Base-by-base conservation (phyloP, 805 yeast genomes). In the Saturnispora gosingensis region DNA sequence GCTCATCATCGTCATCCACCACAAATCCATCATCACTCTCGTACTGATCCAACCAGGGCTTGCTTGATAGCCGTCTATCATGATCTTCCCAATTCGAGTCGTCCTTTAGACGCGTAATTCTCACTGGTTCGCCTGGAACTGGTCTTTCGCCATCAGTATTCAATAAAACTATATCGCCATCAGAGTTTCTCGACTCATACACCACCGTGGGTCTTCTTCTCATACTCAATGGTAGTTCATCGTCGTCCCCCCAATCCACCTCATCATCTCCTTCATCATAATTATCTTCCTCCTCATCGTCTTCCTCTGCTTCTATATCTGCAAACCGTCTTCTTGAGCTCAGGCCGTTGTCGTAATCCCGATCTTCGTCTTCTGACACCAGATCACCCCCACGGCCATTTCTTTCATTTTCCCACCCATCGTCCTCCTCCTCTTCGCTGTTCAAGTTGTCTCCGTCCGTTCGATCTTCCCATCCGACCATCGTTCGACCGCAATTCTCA, bases 401-500 rank as follows among this genome's bases (percentile, higher is more conserved):
- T 15, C 42, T 47, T 25, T 20, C 40, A 8, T 43, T 36, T 7
- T 47, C 50, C 30, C 43, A 35, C 5, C 30, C 40, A 18, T 13
- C 34, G 34, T 48, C 56, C 22, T 50, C 56, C 20, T 42, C 52
- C 3, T 49, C 54, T 15, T 51, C 55, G 13, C 27, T 45, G 45
- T 46, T 51, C 22, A 53, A 46, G 22, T 54, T 50, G 49, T 52
- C 52, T 11, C 50, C 56, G 38, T 58, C 58, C 9, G 35, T 39
- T 44, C 58, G 40, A 30, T 45, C 46, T 30, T 55, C 52, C 56
- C 58, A 56, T 9, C 57, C 55, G 1, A 62, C 52, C 49, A 83
- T 74, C 32, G 79, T 62, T 52, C 78, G 67, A 4, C 84, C 83
- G 64, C 93, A 85, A 59, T 85, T 84, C 5, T 78, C 72, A 59